phyloP scores from a whole-genome alignment of 257 asterid species.

The Solanum sitiens region DNA sequence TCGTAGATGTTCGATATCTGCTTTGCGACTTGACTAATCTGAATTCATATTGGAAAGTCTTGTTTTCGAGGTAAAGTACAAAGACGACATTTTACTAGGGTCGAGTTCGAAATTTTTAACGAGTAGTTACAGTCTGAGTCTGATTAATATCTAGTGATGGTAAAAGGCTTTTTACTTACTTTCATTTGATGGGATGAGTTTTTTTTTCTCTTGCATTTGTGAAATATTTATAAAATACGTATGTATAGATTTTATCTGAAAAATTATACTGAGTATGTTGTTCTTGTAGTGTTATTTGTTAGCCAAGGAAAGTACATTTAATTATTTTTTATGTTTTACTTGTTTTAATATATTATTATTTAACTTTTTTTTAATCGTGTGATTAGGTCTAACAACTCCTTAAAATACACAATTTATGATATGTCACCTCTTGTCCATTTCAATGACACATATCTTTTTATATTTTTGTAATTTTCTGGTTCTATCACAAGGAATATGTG shows the following conservation, averaged over 20 bases:
- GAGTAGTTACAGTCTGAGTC: neutral
- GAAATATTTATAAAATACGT: neutral
- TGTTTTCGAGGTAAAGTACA: neutral
- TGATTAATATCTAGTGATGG: neutral
- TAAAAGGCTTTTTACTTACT: neutral
- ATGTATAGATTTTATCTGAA: accelerated
- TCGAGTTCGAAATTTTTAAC: accelerated
- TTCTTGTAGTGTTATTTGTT: neutral
- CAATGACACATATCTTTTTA: neutral
- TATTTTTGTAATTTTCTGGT: neutral
- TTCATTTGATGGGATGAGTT: neutral
- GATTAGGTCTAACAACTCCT: neutral
- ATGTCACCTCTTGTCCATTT: neutral
- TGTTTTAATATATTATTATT: neutral
- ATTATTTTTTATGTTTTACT: neutral
- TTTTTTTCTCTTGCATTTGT: neutral
- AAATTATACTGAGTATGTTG: neutral
- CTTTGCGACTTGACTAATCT: neutral
- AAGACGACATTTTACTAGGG: accelerated
- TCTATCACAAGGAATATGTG: neutral
- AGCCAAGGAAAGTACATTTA: neutral
- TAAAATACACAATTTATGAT: neutral
- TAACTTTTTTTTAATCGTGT: neutral
- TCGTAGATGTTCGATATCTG: neutral
- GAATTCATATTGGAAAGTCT: neutral